These are phyloP conservation scores for Linnemannia elongata DNA, from an alignment of 192 early-diverging fungal genomes.

Conservation along the genomic window DNA sequence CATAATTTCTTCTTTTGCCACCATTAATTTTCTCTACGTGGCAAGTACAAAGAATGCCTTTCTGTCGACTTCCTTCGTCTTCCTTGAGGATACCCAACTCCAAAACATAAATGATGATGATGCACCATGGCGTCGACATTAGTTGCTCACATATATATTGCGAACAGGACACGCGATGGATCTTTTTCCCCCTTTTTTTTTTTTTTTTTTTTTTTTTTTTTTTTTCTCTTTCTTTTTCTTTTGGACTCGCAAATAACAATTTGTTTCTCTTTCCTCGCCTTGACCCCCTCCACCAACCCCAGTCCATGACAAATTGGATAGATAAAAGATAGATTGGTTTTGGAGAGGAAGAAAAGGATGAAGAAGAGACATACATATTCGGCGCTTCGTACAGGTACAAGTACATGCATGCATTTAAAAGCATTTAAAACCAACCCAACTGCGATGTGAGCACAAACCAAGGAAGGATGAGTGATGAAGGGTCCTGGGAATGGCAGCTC, in stretches of 20 bases:
- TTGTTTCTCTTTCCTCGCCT: neutral
- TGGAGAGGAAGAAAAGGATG: neutral
- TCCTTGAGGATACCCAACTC: no score
- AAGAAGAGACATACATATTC: neutral
- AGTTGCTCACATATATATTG: no score
- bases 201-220: neutral
- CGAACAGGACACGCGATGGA: neutral
- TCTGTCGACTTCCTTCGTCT: no score
- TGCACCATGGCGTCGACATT: no score
- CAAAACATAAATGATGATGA: no score
- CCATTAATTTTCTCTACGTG: no score
- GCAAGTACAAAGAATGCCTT: no score
- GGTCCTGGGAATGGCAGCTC: neutral
- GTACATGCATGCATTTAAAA: neutral
- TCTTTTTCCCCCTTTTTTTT: no score
- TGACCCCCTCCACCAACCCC: no score
- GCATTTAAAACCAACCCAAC: neutral
- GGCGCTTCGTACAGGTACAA: neutral
- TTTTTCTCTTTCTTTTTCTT: neutral
- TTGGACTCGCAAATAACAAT: neutral
- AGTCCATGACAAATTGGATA: neutral
- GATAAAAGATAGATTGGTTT: neutral
- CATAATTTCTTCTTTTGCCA: no score
- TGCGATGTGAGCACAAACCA: neutral
- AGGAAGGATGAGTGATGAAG: neutral